Conservation (phyloP, 768 basidiomycete species). For the Trametes meyenii region DNA sequence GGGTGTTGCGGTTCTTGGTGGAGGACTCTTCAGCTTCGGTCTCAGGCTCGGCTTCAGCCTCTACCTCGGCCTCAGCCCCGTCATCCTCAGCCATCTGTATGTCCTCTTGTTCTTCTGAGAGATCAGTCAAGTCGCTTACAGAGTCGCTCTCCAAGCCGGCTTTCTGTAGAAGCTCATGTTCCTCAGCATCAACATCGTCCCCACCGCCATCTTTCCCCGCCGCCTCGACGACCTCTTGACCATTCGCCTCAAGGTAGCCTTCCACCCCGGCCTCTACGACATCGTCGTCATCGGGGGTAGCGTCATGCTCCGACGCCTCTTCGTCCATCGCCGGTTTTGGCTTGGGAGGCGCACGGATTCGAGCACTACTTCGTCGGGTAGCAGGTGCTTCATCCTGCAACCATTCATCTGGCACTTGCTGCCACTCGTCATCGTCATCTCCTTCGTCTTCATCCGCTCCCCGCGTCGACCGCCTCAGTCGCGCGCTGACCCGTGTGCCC, state of each 20-base stretch:
- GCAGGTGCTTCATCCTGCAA: slow-evolving; percentile 34
- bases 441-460: slow-evolving; percentile 33
- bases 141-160: slow-evolving; percentile 68
- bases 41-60: neutral
- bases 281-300: slow-evolving; percentile 9
- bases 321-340: slow-evolving; percentile 23
- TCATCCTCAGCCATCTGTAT: slow-evolving; percentile 24
- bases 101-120: slow-evolving; percentile 52
- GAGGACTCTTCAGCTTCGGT: neutral
- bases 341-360: slow-evolving; percentile 26
- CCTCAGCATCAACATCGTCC: slow-evolving; percentile 14
- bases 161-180: slow-evolving; percentile 29
- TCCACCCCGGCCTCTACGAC: slow-evolving; percentile 18
- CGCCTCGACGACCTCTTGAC: slow-evolving; percentile 14
- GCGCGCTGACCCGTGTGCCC: slow-evolving; percentile 68
- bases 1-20: slow-evolving; percentile 4
- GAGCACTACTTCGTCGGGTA: slow-evolving; percentile 4
- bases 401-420: slow-evolving; percentile 81
- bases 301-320: slow-evolving; percentile 24
- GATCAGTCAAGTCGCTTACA: slow-evolving; percentile 75
- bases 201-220: slow-evolving; percentile 28
- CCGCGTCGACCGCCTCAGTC: slow-evolving; percentile 53
- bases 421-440: slow-evolving; percentile 69
- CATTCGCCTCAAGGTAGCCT: slow-evolving; percentile 7
- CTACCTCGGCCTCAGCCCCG: slow-evolving; percentile 19